phyloP scores from a whole-genome alignment of 2,329 filamentous ascomycete genomes.

The Gnomoniopsis sp. region DNA sequence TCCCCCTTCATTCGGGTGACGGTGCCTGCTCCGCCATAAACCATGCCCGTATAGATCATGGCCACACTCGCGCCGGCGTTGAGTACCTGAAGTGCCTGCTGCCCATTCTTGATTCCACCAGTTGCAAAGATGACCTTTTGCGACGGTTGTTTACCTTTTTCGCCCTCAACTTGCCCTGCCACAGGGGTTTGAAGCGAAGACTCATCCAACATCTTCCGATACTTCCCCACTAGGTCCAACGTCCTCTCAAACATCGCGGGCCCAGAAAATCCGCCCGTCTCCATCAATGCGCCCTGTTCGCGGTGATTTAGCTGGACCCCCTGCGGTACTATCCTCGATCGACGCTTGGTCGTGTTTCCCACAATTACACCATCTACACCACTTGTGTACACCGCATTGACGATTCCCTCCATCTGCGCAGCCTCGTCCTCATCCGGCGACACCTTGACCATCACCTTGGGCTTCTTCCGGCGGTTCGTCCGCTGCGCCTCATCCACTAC shows the following conservation, averaged over 20 bases:
- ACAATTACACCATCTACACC: conserved; percentile 96
- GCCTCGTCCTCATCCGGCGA: conserved; percentile 91
- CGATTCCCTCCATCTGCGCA: conserved; percentile 82
- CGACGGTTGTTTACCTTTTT: conserved; percentile 24
- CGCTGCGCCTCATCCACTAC: conserved; percentile 76
- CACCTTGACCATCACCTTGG: conserved; percentile 95
- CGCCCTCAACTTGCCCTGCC: conserved; percentile 27
- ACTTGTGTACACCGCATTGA: conserved; percentile 75
- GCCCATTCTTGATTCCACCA: conserved; percentile 85
- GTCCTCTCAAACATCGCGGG: conserved; percentile 85
- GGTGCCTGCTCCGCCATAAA: conserved; percentile 63
- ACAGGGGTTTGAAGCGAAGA: conserved; percentile 37
- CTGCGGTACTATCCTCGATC: conserved; percentile 66
- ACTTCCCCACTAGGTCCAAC: conserved; percentile 72
- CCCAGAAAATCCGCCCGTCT: conserved; percentile 87
- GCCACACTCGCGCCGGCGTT: conserved; percentile 88
- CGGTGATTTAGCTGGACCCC: conserved; percentile 61
- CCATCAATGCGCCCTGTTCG: conserved; percentile 66
- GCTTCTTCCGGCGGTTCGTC: conserved; percentile 63
- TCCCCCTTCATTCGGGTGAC: conserved; percentile 63
- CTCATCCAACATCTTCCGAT: conserved; percentile 65
- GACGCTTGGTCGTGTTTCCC: conserved; percentile 90
- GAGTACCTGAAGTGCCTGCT: conserved; percentile 76
- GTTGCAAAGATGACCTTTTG: conserved; percentile 89
- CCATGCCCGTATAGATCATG: conserved; percentile 81